Percentiles rank a stretch among this genome's conserved stretches.
These are phyloP conservation scores for Sechiopsis laciniata DNA, from an alignment of 306 rosid species.

Conservation along the genomic window DNA sequence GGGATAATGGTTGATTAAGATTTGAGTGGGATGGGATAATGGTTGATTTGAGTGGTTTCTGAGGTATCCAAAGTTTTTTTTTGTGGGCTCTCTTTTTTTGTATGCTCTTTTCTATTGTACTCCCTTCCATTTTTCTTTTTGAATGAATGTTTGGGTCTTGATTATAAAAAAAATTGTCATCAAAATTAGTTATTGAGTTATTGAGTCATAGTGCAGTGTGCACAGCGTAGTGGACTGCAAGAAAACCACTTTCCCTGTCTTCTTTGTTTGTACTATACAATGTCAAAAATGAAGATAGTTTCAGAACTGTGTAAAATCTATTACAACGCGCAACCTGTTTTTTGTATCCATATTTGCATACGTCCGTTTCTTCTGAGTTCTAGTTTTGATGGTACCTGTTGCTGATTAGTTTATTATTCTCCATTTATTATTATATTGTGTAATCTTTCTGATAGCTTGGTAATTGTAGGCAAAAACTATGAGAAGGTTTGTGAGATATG, in stretches of 20 bases:
- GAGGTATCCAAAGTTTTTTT: too few relatives aligned
- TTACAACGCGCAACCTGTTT: background rate
- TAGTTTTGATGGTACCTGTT: background rate
- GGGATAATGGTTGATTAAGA: too few relatives aligned
- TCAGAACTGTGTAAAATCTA: background rate
- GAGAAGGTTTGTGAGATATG: conserved; percentile 87
- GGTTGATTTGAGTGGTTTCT: too few relatives aligned
- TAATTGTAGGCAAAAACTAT: conserved; percentile 61
- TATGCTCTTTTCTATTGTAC: too few relatives aligned
- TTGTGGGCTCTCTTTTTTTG: too few relatives aligned
- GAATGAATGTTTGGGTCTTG: too few relatives aligned
- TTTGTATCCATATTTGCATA: background rate
- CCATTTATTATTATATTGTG: background rate
- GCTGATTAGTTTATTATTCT: background rate
- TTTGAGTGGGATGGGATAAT: too few relatives aligned
- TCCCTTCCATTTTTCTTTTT: too few relatives aligned
- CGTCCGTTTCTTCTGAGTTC: background rate
- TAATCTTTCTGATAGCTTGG: conserved; percentile 18
- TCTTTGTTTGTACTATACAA: background rate
- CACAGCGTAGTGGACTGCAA: background rate
- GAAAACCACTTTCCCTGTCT: background rate
- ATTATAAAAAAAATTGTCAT: too few relatives aligned
- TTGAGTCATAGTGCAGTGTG: background rate
- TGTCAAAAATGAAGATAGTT: background rate
- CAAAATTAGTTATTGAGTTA: too few relatives aligned